phyloP scores from a whole-genome alignment of 2,329 filamentous ascomycete genomes.

The Colletotrichum liriopes region DNA sequence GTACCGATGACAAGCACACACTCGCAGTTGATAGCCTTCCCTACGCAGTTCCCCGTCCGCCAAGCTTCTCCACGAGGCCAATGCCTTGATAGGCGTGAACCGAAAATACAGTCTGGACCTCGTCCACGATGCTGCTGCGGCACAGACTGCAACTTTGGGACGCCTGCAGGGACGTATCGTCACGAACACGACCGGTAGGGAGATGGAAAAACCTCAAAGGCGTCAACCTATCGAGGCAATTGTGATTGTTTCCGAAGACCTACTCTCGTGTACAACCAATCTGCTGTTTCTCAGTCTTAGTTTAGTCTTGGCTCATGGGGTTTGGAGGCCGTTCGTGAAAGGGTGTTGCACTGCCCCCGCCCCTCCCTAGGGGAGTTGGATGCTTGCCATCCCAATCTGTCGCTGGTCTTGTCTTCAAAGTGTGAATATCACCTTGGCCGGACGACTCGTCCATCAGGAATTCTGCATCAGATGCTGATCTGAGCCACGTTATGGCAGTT shows the following conservation, averaged over 20 bases:
- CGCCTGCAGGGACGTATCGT: neutral
- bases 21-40: neutral
- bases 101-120: neutral
- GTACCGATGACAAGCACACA: neutral
- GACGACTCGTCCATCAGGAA: neutral
- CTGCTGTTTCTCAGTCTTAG: neutral
- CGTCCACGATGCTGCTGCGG: neutral
- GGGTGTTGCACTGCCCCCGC: slow-evolving; percentile 8
- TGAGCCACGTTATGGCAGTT: slow-evolving; percentile 4
- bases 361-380: neutral
- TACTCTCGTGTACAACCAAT: neutral
- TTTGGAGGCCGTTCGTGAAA: neutral
- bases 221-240: neutral
- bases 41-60: neutral
- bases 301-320: neutral
- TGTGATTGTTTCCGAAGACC: neutral
- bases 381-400: neutral
- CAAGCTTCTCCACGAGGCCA: neutral
- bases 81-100: neutral
- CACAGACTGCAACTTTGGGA: neutral
- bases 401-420: neutral
- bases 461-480: neutral
- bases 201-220: neutral
- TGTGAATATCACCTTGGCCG: neutral
- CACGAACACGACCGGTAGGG: neutral